Evolutionary conservation across 2,329 filamentous ascomycete genomes (phyloP).

Genomic region (Ampelomyces quisqualis): DNA sequence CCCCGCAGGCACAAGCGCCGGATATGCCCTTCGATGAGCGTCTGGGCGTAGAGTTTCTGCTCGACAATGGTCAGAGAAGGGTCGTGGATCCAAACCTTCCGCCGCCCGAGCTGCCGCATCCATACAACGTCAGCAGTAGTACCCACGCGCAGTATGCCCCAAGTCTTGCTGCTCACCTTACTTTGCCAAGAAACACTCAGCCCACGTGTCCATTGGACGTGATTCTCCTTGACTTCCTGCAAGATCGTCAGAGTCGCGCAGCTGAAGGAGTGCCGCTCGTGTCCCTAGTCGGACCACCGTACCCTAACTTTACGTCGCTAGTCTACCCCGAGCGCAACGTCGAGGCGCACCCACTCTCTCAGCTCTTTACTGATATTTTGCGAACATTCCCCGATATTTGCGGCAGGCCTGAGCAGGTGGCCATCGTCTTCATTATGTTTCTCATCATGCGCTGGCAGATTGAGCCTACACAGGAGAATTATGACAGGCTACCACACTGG

Average conservation of each 20-base stretch:
- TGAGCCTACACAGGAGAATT: slow-evolving; percentile 75
- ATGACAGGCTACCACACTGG: slow-evolving; percentile 74
- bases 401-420: slow-evolving; percentile 77
- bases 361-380: slow-evolving; percentile 82
- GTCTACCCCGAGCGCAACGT: slow-evolving; percentile 67
- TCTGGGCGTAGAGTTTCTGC: slow-evolving; percentile 71
- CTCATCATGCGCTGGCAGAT: slow-evolving; percentile 81
- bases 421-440: slow-evolving; percentile 83
- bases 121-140: slow-evolving; percentile 24
- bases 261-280: slow-evolving; percentile 64
- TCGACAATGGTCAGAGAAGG: slow-evolving; percentile 55
- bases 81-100: slow-evolving; percentile 43
- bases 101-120: slow-evolving; percentile 45
- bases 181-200: slow-evolving; percentile 55
- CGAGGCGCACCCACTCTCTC: slow-evolving; percentile 74
- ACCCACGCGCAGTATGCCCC: slow-evolving; percentile 34
- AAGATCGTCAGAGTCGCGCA: slow-evolving; percentile 65
- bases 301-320: slow-evolving; percentile 77
- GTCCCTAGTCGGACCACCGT: slow-evolving; percentile 71
- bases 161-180: slow-evolving; percentile 35
- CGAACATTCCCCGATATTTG: slow-evolving; percentile 78
- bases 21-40: slow-evolving; percentile 55
- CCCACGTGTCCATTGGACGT: slow-evolving; percentile 76
- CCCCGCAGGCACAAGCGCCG: slow-evolving; percentile 14
- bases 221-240: slow-evolving; percentile 77